Evolutionary conservation across 2,329 filamentous ascomycete species (phyloP), one percentile per base, ranked within the genome.

Genomic region (Aspergillus sp.): DNA sequence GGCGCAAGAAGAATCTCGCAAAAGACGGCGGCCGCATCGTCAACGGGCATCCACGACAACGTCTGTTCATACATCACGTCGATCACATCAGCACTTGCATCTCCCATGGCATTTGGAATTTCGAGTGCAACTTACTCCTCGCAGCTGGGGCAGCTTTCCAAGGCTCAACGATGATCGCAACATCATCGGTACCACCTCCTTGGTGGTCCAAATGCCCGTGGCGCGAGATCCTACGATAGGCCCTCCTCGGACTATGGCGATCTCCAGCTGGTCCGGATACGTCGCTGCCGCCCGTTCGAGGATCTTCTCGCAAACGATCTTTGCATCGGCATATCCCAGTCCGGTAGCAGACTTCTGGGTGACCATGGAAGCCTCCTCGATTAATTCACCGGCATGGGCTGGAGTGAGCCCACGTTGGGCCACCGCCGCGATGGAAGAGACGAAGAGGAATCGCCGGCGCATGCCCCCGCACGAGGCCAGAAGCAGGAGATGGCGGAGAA

Each of bases 1-100:
- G 5, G 38, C 2, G 49, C 19, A 8, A 61, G 36, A 1, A 44
- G 23, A 6, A 61, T 39, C 7, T 61, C 54, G 21, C 8, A 8
- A 5, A 58, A 7, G 17, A 36, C 21, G 1, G 27, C 23, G 2
- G 52, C 55, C 8, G 54, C 60, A 3, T 11, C 8, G 36, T 62
- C 32, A 17, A 62, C 56, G 4, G 60, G 60, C 36, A 58, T 27
- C 60, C 56, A 62, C 5, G 59, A 62, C 6, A 55, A 17, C 1
- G 55, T 58, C 59, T 62, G 15, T 2, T n/a, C 2, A 44, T 8
- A 7, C 6, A 2, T 5, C 3, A 2, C 8, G 21, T 23, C 8
- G n/a, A 2, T 5, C 3, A 2, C 8, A 3, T 23, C 8, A 21
- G 42, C 39, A 0, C 0, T 5, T n/a, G 41, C 15, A 27, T 23